Evolutionary conservation across 2,329 filamentous ascomycete species (phyloP).

Genomic region (Aspergillus pseudoviridinutans): DNA sequence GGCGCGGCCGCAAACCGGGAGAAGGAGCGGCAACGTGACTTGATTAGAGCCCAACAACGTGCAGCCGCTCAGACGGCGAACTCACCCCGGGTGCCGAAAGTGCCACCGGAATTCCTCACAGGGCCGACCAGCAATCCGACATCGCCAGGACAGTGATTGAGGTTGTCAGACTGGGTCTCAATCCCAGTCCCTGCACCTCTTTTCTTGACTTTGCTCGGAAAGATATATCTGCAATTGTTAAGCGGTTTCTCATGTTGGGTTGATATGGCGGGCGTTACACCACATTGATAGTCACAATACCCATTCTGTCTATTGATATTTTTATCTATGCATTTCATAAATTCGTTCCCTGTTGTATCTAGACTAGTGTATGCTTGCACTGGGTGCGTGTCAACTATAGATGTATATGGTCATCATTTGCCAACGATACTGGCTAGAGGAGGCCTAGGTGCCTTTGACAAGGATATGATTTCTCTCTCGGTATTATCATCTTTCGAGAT

Average conservation of each 20-base stretch:
- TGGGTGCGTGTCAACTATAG: not conserved
- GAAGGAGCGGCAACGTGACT: slow-evolving; percentile 43
- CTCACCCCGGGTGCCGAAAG: slow-evolving; percentile 45
- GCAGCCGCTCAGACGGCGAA: slow-evolving; percentile 35
- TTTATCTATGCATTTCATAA: not conserved
- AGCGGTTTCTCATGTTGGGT: not conserved
- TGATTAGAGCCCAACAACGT: slow-evolving; percentile 42
- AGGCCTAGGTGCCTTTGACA: not conserved
- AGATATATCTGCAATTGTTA: not conserved
- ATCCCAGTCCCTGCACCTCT: not conserved
- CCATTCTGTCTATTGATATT: not conserved
- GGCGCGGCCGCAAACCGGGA: slow-evolving; percentile 39
- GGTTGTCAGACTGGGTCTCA: not conserved
- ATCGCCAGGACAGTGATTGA: slow-evolving; percentile 25
- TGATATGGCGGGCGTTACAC: not conserved
- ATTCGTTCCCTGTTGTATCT: not conserved
- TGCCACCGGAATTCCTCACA: slow-evolving; percentile 45
- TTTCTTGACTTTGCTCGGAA: not conserved
- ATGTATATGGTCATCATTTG: too few species aligned
- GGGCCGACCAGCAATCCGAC: slow-evolving; percentile 34
- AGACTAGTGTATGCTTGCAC: not conserved
- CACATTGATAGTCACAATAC: not conserved
- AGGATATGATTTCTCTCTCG: not conserved
- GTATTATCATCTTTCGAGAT: not conserved
- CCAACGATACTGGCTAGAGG: not conserved